Evolutionary conservation across 768 basidiomycete species (phyloP).

Genomic region (Austroboletus eburneus): DNA sequence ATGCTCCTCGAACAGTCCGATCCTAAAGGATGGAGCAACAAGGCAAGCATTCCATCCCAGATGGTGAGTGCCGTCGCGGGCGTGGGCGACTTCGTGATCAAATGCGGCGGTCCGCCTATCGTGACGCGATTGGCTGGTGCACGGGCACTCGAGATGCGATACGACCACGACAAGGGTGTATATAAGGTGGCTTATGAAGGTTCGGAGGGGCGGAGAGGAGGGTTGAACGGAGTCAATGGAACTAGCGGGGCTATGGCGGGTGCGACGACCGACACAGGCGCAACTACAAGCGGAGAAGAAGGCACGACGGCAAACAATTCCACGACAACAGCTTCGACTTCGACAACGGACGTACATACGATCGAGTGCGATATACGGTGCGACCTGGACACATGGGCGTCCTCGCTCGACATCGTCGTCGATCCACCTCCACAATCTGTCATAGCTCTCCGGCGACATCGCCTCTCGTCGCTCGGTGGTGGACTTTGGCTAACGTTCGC

Average conservation of each 20-base stretch:
- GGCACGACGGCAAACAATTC: not conserved
- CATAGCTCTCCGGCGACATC: constrained; percentile 80
- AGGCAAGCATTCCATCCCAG: constrained; percentile 80
- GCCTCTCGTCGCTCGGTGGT: constrained; percentile 81
- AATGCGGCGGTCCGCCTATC: constrained; percentile 92
- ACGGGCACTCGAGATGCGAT: constrained; percentile 66
- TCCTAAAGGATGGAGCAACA: constrained; percentile 96
- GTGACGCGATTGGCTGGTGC: constrained; percentile 80
- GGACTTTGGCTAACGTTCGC: constrained; percentile 92
- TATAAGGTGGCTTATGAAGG: constrained; percentile 85
- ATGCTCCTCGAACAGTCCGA: constrained; percentile 96
- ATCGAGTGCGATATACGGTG: constrained; percentile 91
- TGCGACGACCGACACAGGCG: not conserved
- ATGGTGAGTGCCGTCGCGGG: constrained; percentile 89
- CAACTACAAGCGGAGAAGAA: constrained; percentile 16
- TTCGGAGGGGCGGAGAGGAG: constrained; percentile 45
- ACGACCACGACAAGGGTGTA: constrained; percentile 80
- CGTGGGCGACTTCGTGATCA: constrained; percentile 93
- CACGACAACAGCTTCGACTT: not conserved
- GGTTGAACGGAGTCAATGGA: constrained; percentile 19
- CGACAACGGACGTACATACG: constrained; percentile 36
- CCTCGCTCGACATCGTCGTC: constrained; percentile 80
- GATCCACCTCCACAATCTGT: constrained; percentile 89
- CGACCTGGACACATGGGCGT: constrained; percentile 86
- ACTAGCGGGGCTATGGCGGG: constrained; percentile 5